Evolutionary conservation across 208 protist species (phyloP), one percentile per base, ranked within the genome.

Genomic region (Leishmania major): DNA sequence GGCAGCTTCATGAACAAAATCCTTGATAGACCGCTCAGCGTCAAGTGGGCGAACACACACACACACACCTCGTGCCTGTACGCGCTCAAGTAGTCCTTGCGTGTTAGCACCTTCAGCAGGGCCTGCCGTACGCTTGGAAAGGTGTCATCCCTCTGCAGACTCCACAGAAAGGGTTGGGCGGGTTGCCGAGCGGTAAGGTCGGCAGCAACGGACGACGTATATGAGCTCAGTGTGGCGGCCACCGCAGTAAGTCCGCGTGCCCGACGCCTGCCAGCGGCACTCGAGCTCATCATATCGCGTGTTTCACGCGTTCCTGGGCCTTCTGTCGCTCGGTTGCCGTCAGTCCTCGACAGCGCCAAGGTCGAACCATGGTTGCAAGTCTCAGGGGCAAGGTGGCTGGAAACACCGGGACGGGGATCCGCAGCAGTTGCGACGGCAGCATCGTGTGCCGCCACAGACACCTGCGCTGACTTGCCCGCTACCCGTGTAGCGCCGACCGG

Each of bases 1-100:
- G 74, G 25, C n/a, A 37, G 37, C 3, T 43, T 6, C 25, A 72
- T 35, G n/a, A 28, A 17, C 45, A 79, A 13, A 62, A 79, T 79
- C 22, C n/a, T 55, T 10, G 6, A 25, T 62, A 79, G 6, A 57
- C 72, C 76, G 45, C 13, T 13, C 28, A 79, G 76, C 51, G 57
- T 79, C 76, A 59, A 8, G 45, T 79, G 62, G 62, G 59, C 60
- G 15, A 79, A 60, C 28, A 73, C 28, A 28, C 55, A 60, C 28
- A 73, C 28, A 28, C 55, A 19, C 47, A 79, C 76, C 0, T 67
- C 76, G 43, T 19, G 2, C 2, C 25, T 51, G 59, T 67, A 71
- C n/a, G 43, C 43, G 62, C 76, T 73, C 25, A 79, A 5, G 64
- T 79, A 79, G 37, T 40, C 25, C n/a, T 31, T 43, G 40, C 62